Conservation (phyloP, 345 rosid genomes). For the Gossypioides kirkii region DNA sequence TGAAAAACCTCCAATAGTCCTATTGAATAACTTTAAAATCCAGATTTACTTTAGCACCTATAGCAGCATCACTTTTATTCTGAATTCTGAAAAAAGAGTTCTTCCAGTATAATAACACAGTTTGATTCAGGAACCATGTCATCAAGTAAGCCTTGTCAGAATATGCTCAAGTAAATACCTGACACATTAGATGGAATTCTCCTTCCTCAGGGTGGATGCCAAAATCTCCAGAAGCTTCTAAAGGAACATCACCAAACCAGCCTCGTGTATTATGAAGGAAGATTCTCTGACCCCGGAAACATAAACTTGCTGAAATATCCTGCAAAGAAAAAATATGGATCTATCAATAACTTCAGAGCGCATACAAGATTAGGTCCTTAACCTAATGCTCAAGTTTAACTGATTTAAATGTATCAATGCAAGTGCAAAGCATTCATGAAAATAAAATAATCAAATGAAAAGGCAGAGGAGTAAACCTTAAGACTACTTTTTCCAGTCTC, state of each 20-base stretch:
- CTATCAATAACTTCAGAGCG: conserved; percentile 6
- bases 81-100: neutral
- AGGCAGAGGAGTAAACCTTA: neutral
- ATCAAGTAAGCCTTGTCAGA: neutral
- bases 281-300: conserved; percentile 91
- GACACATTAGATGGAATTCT: conserved; percentile 99
- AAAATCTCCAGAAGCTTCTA: conserved; percentile 98
- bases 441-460: neutral
- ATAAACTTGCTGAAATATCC: conserved; percentile 81
- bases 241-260: conserved; percentile 89
- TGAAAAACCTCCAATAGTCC: neutral
- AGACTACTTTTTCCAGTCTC: neutral
- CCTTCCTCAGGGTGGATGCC: conserved; percentile 99
- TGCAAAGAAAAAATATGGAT: conserved; percentile 23
- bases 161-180: conserved; percentile 39
- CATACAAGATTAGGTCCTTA: neutral
- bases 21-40: neutral
- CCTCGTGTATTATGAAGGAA: conserved; percentile 92
- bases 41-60: conserved; percentile 1
- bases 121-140: neutral
- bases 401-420: conserved; percentile 5
- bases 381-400: neutral
- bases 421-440: neutral
- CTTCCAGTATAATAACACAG: conserved; percentile 12
- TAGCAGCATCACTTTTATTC: neutral